These are phyloP conservation scores for Austroboletus rostrupii DNA, from an alignment of 1,284 basidiomycete genomes.

Conservation along the genomic window DNA sequence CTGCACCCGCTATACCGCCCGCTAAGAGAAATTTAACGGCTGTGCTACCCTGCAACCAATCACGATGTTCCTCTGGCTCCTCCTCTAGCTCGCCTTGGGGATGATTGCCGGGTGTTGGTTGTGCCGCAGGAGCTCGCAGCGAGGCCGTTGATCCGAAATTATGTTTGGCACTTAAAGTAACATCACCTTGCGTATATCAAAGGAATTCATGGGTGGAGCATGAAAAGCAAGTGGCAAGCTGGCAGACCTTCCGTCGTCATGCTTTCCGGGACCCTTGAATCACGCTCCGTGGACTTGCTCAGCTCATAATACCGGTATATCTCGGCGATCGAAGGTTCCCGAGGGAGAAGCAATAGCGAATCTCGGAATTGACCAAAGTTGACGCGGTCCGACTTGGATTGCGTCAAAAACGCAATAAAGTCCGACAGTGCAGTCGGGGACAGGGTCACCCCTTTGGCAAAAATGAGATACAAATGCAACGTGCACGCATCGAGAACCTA, in stretches of 20 bases:
- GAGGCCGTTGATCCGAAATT: slow-evolving; percentile 40
- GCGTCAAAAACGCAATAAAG: slow-evolving; percentile 76
- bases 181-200: slow-evolving; percentile 55
- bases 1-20: slow-evolving; percentile 91
- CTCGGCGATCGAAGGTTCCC: slow-evolving; percentile 76
- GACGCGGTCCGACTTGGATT: slow-evolving; percentile 66
- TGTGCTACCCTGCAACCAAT: slow-evolving; percentile 66
- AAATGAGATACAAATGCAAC: slow-evolving; percentile 17
- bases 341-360: slow-evolving; percentile 83
- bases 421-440: slow-evolving; percentile 66
- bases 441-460: slow-evolving; percentile 60
- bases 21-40: slow-evolving; percentile 89
- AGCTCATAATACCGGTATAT: slow-evolving; percentile 87
- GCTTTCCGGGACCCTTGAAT: slow-evolving; percentile 72
- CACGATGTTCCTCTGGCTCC: slow-evolving; percentile 60
- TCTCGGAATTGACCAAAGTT: slow-evolving; percentile 86
- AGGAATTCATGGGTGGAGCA: slow-evolving; percentile 20
- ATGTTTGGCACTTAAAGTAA: slow-evolving; percentile 70
- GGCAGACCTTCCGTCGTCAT: slow-evolving; percentile 84
- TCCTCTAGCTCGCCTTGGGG: slow-evolving; percentile 50
- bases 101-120: slow-evolving; percentile 34
- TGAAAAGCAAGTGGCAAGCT: slow-evolving; percentile 16
- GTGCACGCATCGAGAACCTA: slow-evolving; percentile 34
- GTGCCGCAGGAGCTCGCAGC: slow-evolving; percentile 17
- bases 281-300: slow-evolving; percentile 67